Percentiles rank a stretch among this genome's conserved stretches.
These are phyloP conservation scores for Colletotrichum incanum DNA, from an alignment of 2,329 filamentous ascomycete species.

Conservation along the genomic window DNA sequence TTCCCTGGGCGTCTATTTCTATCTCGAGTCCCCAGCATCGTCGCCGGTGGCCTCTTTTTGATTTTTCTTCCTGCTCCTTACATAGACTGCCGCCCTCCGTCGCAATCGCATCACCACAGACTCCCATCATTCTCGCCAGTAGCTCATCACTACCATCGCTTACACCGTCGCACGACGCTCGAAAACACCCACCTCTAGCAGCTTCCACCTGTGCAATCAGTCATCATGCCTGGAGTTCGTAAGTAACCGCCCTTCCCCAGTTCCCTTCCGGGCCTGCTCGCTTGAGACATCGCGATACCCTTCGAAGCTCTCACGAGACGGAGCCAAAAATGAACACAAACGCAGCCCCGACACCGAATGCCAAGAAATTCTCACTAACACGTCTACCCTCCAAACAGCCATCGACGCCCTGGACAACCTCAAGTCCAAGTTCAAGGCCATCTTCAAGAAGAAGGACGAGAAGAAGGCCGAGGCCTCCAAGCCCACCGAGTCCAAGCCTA, in stretches of 20 bases:
- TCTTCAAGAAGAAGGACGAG: slow-evolving; percentile 65
- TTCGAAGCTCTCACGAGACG: not conserved
- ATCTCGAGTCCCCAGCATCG: slow-evolving; percentile 26
- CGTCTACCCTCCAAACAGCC: slow-evolving; percentile 54
- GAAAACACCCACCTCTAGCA: not conserved
- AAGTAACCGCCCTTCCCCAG: slow-evolving; percentile 50
- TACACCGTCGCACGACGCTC: slow-evolving; percentile 3
- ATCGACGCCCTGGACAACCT: slow-evolving; percentile 68
- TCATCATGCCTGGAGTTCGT: slow-evolving; percentile 69
- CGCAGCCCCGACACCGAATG: not conserved
- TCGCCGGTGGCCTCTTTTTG: slow-evolving; percentile 4
- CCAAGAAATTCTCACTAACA: slow-evolving; percentile 32
- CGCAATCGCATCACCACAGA: not conserved
- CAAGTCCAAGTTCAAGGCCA: slow-evolving; percentile 69
- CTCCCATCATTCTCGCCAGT: not conserved
- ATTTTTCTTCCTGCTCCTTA: not conserved
- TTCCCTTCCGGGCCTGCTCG: not conserved
- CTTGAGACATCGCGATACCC: too few species aligned
- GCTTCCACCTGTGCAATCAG: slow-evolving; percentile 42
- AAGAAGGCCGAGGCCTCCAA: slow-evolving; percentile 53
- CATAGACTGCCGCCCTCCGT: not conserved
- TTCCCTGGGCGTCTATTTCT: slow-evolving; percentile 35
- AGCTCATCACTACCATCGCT: not conserved
- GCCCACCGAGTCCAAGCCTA: slow-evolving; percentile 45
- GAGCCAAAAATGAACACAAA: not conserved